Evolutionary conservation across 768 basidiomycete genomes (phyloP), one percentile per base, ranked within the genome.

Genomic region (Pulveroboletus ravenelii): DNA sequence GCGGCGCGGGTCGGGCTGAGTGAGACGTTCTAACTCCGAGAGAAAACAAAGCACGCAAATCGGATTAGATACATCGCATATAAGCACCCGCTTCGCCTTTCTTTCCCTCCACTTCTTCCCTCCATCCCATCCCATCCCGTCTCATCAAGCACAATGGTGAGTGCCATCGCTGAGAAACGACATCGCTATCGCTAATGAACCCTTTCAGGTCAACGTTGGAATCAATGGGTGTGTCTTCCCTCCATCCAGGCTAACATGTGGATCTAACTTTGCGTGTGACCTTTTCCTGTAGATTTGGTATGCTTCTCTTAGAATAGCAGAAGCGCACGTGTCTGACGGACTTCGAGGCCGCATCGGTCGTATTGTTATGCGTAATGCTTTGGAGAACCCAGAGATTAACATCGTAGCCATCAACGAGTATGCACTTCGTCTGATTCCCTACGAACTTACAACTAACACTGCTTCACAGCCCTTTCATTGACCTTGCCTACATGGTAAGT

Each of bases 371-470:
- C 88, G 96, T 62, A 97, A 97, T 78, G 93, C 94, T 45, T 78
- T 96, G 61, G 75, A 82, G 60, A 73, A 80, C 65, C 69, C 75
- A 48, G 82, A 84, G 47, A 78, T 93, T 67, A 74, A 92, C n/a
- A 82, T 99, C 66, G 85, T 93, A 57, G 93, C 93, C 51, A 72
- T 98, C 64, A 97, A 98, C 78, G 93, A 95, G 90, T 94, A 62
- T 63, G 91, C 70, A 10, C 15, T 43, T 27, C 10, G 34, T 43
- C 23, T 45, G 37, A 30, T 43, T 29, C 27, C 41, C 47, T 20
- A 46, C 15, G 17, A 18, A 30, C 43, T 38, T 42, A 35, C 18
- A 48, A 30, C 38, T 48, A 43, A 58, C 56, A 37, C 40, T 30
- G 23, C 23, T 27, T 35, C 23, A 45, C 51, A 95, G 93, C 74